Percentiles rank a stretch among this genome's conserved stretches.
phyloP scores from a whole-genome alignment of 2,329 filamentous ascomycete species.

The Fusarium sp. region DNA sequence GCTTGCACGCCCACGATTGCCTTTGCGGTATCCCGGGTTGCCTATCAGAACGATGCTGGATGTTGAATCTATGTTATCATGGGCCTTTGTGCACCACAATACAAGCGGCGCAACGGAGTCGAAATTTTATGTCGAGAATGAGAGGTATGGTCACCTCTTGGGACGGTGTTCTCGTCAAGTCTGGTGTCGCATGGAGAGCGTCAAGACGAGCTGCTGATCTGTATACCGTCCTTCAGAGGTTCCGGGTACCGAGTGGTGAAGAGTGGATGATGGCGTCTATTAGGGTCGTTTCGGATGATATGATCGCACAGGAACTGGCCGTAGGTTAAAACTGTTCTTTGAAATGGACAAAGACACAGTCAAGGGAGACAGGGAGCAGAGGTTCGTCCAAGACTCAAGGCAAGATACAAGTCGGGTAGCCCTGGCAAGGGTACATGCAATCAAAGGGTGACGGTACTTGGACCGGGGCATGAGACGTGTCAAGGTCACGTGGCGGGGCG shows the following conservation, averaged over 20 bases:
- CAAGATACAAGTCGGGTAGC: slow-evolving; percentile 45
- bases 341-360: slow-evolving; percentile 38
- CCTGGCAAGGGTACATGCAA: slow-evolving; percentile 44
- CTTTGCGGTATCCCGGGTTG: slow-evolving; percentile 45
- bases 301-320: slow-evolving; percentile 22
- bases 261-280: slow-evolving; percentile 20
- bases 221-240: slow-evolving; percentile 44
- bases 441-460: slow-evolving; percentile 45
- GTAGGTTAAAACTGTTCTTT: slow-evolving; percentile 20
- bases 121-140: slow-evolving; percentile 40
- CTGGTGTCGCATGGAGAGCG: slow-evolving; percentile 53
- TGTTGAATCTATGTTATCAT: slow-evolving; percentile 48
- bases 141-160: slow-evolving; percentile 52
- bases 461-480: slow-evolving; percentile 44
- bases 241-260: slow-evolving; percentile 37
- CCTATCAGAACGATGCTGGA: slow-evolving; percentile 43
- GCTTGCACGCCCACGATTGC: slow-evolving; percentile 52
- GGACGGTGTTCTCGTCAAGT: slow-evolving; percentile 48
- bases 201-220: slow-evolving; percentile 46
- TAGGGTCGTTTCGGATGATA: slow-evolving; percentile 13
- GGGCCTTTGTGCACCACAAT: slow-evolving; percentile 45
- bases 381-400: slow-evolving; percentile 43
- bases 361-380: slow-evolving; percentile 41
- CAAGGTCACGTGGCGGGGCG: slow-evolving; percentile 44
- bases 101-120: slow-evolving; percentile 41